A percentile compares a stretch with the other conserved stretches of the same genome.
phyloP scores from a whole-genome alignment of 257 asterid species.

The Cynanchum wilfordii region DNA sequence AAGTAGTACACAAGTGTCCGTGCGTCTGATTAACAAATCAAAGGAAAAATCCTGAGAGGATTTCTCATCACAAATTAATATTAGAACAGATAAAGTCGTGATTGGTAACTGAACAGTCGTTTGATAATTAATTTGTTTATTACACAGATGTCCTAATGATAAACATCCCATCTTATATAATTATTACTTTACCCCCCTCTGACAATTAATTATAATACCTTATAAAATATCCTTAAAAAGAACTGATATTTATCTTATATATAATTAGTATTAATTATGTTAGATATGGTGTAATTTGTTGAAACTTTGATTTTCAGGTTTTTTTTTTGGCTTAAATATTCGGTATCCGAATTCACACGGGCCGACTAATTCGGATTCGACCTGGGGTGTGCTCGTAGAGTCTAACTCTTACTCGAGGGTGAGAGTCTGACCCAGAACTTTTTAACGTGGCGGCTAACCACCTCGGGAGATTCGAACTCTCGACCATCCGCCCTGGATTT shows the following conservation, averaged over 20 bases:
- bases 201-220: too few relatives aligned
- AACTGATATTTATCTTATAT: not conserved
- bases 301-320: too few relatives aligned
- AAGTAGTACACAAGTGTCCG: not conserved
- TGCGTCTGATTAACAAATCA: constrained; percentile 2
- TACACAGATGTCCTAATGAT: not conserved
- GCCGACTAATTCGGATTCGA: too few relatives aligned
- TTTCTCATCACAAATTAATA: not conserved
- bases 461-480: too few relatives aligned
- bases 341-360: too few relatives aligned
- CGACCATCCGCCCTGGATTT: too few relatives aligned
- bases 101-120: not conserved
- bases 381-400: too few relatives aligned
- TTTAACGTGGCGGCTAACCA: too few relatives aligned
- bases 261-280: not conserved
- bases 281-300: too few relatives aligned
- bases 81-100: not conserved
- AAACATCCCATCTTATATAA: not conserved
- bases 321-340: too few relatives aligned
- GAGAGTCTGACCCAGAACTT: too few relatives aligned
- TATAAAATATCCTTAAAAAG: not conserved
- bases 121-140: constrained; percentile 9
- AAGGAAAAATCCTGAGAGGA: not conserved
- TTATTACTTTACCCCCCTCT: not conserved
- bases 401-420: too few relatives aligned